Evolutionary conservation across 345 rosid genomes (phyloP).

Genomic region (Rubroshorea leprosula): DNA sequence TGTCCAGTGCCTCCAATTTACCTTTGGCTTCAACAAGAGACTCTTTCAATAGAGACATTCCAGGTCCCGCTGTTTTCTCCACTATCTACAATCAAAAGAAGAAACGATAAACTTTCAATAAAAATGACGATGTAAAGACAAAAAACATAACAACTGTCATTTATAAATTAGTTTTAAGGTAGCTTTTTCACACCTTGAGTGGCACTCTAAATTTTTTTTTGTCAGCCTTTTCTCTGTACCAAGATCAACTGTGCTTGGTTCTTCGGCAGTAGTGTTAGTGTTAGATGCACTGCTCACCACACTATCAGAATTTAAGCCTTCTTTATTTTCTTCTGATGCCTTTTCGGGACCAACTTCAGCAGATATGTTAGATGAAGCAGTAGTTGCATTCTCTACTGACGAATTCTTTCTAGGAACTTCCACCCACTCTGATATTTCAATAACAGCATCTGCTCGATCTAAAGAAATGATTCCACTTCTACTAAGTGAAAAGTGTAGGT

Average conservation of each 20-base stretch:
- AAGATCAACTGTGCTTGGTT: slow-evolving; percentile 39
- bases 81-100: slow-evolving; percentile 42
- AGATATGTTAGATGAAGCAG: slow-evolving; percentile 47
- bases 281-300: slow-evolving; percentile 29
- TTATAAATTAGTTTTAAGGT: background rate
- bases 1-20: slow-evolving; percentile 73
- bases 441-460: slow-evolving; percentile 88
- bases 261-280: slow-evolving; percentile 40
- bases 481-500: slow-evolving; percentile 88
- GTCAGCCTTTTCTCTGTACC: slow-evolving; percentile 76
- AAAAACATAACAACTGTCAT: slow-evolving; percentile 1
- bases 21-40: slow-evolving; percentile 58
- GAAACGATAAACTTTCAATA: background rate
- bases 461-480: slow-evolving; percentile 83
- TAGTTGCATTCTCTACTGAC: slow-evolving; percentile 55
- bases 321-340: slow-evolving; percentile 46
- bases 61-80: slow-evolving; percentile 80
- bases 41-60: slow-evolving; percentile 61
- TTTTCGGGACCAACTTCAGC: slow-evolving; percentile 41
- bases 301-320: slow-evolving; percentile 41
- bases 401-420: slow-evolving; percentile 82
- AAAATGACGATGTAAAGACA: background rate
- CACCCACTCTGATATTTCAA: slow-evolving; percentile 96
- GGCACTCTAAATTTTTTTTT: slow-evolving; percentile 76
- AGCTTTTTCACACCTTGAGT: too few relatives aligned